Evolutionary conservation across 2,329 filamentous ascomycete species (phyloP), one percentile per base, ranked within the genome.

Genomic region (Botrytis paeoniae): DNA sequence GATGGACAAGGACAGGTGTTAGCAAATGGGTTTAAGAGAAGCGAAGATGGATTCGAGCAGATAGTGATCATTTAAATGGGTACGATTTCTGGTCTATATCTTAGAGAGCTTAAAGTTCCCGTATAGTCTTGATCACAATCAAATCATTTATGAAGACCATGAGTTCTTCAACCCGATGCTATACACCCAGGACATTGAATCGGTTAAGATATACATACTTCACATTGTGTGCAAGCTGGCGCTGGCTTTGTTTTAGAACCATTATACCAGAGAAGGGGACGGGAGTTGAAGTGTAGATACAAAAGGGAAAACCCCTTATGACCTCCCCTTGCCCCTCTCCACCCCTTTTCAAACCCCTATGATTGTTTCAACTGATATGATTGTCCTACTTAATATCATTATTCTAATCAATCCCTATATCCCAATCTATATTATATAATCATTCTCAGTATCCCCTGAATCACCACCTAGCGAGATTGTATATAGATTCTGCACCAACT

Each of bases 191-290:
- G 6, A 4, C 14, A n/a, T 16, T 7, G 10, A 54, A 54, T n/a
- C 25, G 48, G 5, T 7, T 7, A n/a, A 16, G 25, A n/a, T 12
- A n/a, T 54, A n/a, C 5, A 54, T 54, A 7, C 12, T 54, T 54
- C 25, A 16, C 12, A 54, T n/a, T 4, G 1, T 54, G 25, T n/a
- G 2, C 22, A 51, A 51, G 25, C 48, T n/a, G 10, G 4, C 2
- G 0, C 45, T 51, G 1, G 5, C 10, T 10, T n/a, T 51, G 18
- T 7, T 12, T 51, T 14, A 14, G 5, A 12, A 1, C 48, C 12
- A 1, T n/a, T 12, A 16, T 3, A n/a, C 2, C 5, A n/a, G 25
- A n/a, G 7, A n/a, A 14, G 14, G 25, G 12, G 25, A 5, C n/a
- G 12, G 5, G 48, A 54, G 48, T 16, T 3, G 25, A 54, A 7